phyloP scores from a whole-genome alignment of 2,329 filamentous ascomycete species.

The Penicillium polonicum region DNA sequence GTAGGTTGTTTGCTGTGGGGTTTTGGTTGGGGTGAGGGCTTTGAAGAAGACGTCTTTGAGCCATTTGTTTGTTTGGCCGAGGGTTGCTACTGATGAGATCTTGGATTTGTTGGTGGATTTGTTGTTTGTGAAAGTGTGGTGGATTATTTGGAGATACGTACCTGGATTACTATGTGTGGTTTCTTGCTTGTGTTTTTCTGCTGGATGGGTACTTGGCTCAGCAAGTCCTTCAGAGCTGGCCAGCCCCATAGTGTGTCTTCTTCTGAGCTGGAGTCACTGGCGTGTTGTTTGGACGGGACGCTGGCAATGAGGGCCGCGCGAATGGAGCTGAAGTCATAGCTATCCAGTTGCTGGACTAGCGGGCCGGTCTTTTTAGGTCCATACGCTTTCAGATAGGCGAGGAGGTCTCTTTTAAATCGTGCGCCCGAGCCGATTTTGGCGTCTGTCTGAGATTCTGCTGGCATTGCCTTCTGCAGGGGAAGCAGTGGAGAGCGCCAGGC shows the following conservation, averaged over 20 bases:
- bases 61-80: conserved; percentile 71
- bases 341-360: conserved; percentile 58
- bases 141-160: conserved; percentile 24
- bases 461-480: conserved; percentile 43
- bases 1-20: conserved; percentile 48
- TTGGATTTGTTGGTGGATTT: conserved; percentile 52
- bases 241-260: conserved; percentile 71
- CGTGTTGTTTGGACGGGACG: conserved; percentile 66
- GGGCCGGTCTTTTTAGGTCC: conserved; percentile 54
- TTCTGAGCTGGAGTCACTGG: conserved; percentile 43
- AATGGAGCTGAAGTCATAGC: conserved; percentile 69
- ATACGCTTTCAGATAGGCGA: conserved; percentile 71
- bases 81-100: conserved; percentile 78
- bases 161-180: conserved; percentile 41
- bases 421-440: conserved; percentile 58
- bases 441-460: conserved; percentile 11
- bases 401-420: conserved; percentile 72
- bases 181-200: conserved; percentile 18
- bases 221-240: conserved; percentile 62
- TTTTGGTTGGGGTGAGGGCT: conserved; percentile 32
- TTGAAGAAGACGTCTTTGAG: conserved; percentile 63
- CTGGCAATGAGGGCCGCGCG: conserved; percentile 74
- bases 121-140: too few relatives aligned
- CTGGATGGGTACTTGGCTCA: conserved; percentile 54
- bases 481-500: conserved; percentile 75